phyloP scores from a whole-genome alignment of 441 rosid genomes.

The Populus hybrid region DNA sequence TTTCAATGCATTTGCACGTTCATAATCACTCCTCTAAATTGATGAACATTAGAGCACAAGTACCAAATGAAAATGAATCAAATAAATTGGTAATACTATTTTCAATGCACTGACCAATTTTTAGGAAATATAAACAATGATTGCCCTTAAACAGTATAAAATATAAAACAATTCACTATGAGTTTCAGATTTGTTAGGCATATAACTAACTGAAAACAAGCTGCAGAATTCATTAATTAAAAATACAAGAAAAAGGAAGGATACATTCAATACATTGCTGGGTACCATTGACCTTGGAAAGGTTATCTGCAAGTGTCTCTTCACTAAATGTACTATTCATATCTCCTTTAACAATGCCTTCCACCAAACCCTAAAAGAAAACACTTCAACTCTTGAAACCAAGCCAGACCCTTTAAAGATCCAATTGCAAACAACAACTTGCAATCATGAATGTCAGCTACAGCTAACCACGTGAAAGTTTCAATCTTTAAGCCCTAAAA shows the following conservation, averaged over 20 bases:
- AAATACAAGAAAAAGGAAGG: not conserved
- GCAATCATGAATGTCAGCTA: not conserved
- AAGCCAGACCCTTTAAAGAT: not conserved
- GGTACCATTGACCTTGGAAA: not conserved
- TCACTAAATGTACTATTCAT: not conserved
- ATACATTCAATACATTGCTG: not conserved
- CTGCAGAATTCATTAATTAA: not conserved
- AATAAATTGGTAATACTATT: not conserved
- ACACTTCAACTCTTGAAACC: not conserved
- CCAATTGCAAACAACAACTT: not conserved
- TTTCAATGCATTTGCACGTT: not conserved
- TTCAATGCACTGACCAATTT: not conserved
- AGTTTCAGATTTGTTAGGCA: not conserved
- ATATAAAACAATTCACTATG: not conserved
- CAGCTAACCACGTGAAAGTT: not conserved
- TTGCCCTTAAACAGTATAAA: not conserved
- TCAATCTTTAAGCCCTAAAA: not conserved
- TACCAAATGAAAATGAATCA: not conserved
- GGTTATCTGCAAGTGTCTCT: not conserved
- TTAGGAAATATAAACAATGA: not conserved
- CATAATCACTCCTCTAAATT: not conserved
- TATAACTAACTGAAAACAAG: not conserved
- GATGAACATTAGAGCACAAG: not conserved
- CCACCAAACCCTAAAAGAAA: not conserved
- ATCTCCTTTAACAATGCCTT: not conserved